Evolutionary conservation across 179 eudicot species (phyloP).

Genomic region (Vitellaria paradoxa): DNA sequence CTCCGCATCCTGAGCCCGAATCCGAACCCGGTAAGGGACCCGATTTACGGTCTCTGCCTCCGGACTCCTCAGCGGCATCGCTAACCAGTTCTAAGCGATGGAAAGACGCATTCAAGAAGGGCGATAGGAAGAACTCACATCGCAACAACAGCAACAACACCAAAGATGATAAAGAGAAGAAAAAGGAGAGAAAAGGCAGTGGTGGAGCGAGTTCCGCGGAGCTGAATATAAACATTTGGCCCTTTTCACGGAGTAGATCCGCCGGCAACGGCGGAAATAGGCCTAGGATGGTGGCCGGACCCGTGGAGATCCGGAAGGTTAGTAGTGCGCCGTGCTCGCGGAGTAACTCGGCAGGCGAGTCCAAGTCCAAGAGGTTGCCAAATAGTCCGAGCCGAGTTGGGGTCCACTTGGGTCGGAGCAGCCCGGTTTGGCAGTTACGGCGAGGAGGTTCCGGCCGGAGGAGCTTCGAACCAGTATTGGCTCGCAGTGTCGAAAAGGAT

Average conservation of each 20-base stretch:
- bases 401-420: conserved; percentile 72
- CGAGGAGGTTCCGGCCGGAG: conserved; percentile 22
- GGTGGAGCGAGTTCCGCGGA: conserved; percentile 43
- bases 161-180: conserved; percentile 19
- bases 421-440: conserved; percentile 83
- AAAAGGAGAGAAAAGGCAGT: conserved; percentile 25
- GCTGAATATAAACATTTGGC: conserved; percentile 88
- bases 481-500: conserved; percentile 22
- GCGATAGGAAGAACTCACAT: conserved; percentile 20
- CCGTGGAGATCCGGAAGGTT: conserved; percentile 47
- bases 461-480: conserved; percentile 15
- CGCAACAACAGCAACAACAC: neutral
- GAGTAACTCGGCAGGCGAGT: conserved; percentile 85
- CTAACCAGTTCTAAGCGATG: conserved; percentile 64
- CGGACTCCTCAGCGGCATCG: conserved; percentile 10
- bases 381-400: conserved; percentile 67
- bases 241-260: conserved; percentile 83
- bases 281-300: conserved; percentile 34
- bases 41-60: neutral
- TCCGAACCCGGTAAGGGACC: conserved; percentile 14
- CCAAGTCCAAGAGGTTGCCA: conserved; percentile 62
- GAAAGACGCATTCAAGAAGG: conserved; percentile 64
- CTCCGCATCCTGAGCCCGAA: conserved; percentile 11
- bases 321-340: conserved; percentile 94
- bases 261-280: conserved; percentile 67